These are phyloP conservation scores for Colletotrichum plurivorum DNA, from an alignment of 2,329 filamentous ascomycete species.

Conservation along the genomic window DNA sequence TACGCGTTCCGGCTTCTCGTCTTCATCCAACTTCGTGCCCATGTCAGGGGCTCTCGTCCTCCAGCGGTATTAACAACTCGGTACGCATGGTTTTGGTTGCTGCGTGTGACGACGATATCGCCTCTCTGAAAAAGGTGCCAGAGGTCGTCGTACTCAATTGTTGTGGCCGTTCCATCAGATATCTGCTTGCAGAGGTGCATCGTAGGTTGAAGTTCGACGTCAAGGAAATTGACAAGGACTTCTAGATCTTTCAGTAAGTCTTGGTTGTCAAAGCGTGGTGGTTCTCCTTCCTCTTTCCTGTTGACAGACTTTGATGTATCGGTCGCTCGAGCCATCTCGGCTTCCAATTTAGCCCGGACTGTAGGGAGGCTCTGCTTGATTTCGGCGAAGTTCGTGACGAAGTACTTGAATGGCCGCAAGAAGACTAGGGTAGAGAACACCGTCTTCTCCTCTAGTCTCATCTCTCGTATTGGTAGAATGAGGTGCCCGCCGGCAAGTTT, in stretches of 20 bases:
- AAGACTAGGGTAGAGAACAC: background rate
- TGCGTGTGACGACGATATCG: conserved; percentile 9
- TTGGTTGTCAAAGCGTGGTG: no score
- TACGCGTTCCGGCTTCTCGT: background rate
- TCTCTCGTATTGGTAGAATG: no score
- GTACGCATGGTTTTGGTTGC: conserved; percentile 11
- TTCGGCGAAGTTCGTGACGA: background rate
- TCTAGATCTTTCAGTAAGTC: no score
- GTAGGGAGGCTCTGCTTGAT: background rate
- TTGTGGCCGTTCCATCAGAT: conserved; percentile 20
- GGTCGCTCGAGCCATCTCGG: background rate
- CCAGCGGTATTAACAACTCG: background rate
- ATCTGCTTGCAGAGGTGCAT: conserved; percentile 30
- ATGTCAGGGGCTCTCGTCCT: background rate
- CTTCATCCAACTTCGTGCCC: background rate
- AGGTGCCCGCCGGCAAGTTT: background rate
- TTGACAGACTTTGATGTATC: no score
- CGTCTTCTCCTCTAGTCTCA: no score
- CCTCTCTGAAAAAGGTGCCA: conserved; percentile 40
- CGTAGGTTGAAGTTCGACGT: conserved; percentile 30
- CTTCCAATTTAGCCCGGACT: no score
- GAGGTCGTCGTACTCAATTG: conserved; percentile 38
- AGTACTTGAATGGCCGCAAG: conserved; percentile 9
- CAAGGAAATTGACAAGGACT: conserved; percentile 39
- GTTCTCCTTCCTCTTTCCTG: no score